phyloP scores from a whole-genome alignment of 768 basidiomycete species.

The Udeniomyces megalosporus region DNA sequence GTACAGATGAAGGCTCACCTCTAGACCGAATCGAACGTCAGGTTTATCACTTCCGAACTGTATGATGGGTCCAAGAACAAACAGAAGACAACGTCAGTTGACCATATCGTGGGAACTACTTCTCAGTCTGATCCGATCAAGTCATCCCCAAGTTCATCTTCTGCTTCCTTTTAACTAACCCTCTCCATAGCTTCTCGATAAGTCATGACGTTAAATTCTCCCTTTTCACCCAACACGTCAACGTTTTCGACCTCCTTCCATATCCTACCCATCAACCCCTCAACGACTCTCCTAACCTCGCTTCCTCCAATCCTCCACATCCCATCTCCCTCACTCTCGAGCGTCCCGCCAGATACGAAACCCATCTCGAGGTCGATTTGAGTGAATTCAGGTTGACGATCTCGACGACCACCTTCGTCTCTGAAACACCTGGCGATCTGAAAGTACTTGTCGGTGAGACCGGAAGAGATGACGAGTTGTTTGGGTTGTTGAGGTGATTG shows the following conservation, averaged over 20 bases:
- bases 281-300: conserved; percentile 64
- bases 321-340: background rate
- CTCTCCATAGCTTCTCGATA: conserved; percentile 80
- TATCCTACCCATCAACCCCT: conserved; percentile 53
- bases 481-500: conserved; percentile 96
- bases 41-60: conserved; percentile 96
- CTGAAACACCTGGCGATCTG: conserved; percentile 90
- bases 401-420: conserved; percentile 87
- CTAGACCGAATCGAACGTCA: conserved; percentile 69
- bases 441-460: conserved; percentile 74
- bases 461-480: conserved; percentile 78
- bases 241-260: conserved; percentile 58
- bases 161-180: conserved; percentile 35
- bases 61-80: conserved; percentile 5
- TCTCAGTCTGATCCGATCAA: no score
- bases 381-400: conserved; percentile 92
- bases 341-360: conserved; percentile 60
- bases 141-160: no score
- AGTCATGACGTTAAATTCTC: conserved; percentile 60
- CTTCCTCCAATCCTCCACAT: conserved; percentile 71
- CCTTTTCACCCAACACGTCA: conserved; percentile 36
- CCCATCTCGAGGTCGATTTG: conserved; percentile 96
- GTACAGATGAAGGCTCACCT: no score
- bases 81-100: conserved; percentile 17
- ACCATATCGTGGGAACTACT: no score